Percentiles rank a stretch among this genome's conserved stretches.
Evolutionary conservation across 2,329 filamentous ascomycete genomes (phyloP).

Genomic region (Didymella arachidicola): DNA sequence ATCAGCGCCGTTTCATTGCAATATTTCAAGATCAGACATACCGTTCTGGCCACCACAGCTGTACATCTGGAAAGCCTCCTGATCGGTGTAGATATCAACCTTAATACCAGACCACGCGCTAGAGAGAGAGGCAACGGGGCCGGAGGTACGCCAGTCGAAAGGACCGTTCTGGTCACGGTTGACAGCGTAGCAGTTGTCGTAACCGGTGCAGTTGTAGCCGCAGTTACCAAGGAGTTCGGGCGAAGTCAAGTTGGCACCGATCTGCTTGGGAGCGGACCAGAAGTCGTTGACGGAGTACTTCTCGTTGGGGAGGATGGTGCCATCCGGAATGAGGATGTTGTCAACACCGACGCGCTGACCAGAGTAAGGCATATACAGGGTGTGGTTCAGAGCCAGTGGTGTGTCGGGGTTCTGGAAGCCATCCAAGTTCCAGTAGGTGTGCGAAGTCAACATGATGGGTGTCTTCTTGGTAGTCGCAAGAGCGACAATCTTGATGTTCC

Average conservation of each 20-base stretch:
- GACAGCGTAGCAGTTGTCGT: conserved; percentile 78
- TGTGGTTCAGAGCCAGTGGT: conserved; percentile 71
- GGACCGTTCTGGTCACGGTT: conserved; percentile 66
- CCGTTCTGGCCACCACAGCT: conserved; percentile 81
- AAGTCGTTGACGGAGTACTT: conserved; percentile 77
- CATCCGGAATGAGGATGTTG: conserved; percentile 57
- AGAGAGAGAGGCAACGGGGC: conserved; percentile 70
- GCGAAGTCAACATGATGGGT: conserved; percentile 80
- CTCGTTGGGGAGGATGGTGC: conserved; percentile 72
- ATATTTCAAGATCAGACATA: conserved; percentile 11
- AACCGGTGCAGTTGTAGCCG: conserved; percentile 81
- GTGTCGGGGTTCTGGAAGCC: conserved; percentile 78
- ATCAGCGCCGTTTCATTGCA: conserved; percentile 16
- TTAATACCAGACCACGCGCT: conserved; percentile 83
- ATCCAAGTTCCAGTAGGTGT: conserved; percentile 84
- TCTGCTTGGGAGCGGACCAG: conserved; percentile 80
- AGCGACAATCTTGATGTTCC: conserved; percentile 77
- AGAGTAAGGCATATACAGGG: conserved; percentile 75
- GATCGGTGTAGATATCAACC: conserved; percentile 81
- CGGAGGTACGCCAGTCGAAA: conserved; percentile 69
- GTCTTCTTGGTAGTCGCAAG: conserved; percentile 76
- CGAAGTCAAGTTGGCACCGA: conserved; percentile 73
- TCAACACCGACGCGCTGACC: conserved; percentile 74
- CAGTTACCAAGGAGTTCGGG: conserved; percentile 75
- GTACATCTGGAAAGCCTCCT: conserved; percentile 89